phyloP scores from a whole-genome alignment of 345 rosid species.

The Heritiera littoralis region DNA sequence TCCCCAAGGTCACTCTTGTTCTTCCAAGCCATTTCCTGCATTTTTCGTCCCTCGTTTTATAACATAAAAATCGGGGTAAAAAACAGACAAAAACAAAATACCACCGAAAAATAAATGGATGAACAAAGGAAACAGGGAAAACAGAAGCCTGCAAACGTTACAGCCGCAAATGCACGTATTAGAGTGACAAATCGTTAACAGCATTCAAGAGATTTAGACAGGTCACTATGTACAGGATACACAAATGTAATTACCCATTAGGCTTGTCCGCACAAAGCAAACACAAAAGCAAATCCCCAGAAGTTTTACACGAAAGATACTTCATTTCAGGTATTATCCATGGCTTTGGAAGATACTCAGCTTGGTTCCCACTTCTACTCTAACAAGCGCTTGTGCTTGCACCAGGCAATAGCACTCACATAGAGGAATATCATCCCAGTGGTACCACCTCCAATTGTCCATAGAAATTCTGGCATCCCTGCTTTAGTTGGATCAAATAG shows the following conservation, averaged over 20 bases:
- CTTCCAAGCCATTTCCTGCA: too few relatives aligned
- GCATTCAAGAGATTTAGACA: background rate
- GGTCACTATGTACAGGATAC: background rate
- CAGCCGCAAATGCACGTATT: background rate
- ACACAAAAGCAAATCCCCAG: background rate
- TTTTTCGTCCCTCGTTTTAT: too few relatives aligned
- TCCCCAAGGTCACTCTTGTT: too few relatives aligned
- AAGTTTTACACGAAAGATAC: background rate
- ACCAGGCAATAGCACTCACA: conserved; percentile 80
- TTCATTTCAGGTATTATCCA: background rate
- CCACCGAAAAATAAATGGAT: background rate
- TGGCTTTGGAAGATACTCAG: background rate
- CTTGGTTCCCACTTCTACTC: conserved; percentile 33
- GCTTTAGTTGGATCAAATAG: conserved; percentile 34
- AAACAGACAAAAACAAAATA: too few relatives aligned
- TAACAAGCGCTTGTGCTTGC: conserved; percentile 73
- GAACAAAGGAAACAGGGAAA: background rate
- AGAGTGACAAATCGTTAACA: background rate
- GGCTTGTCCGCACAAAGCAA: background rate
- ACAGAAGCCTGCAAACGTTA: background rate
- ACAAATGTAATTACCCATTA: background rate
- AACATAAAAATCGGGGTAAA: too few relatives aligned
- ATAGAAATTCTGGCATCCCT: conserved; percentile 52
- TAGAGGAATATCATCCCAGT: conserved; percentile 63
- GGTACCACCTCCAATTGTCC: conserved; percentile 77